Percentiles rank a stretch among this genome's conserved stretches.
Evolutionary conservation across 495 filamentous ascomycete species (phyloP).

Genomic region (Penicillium coprophilum): DNA sequence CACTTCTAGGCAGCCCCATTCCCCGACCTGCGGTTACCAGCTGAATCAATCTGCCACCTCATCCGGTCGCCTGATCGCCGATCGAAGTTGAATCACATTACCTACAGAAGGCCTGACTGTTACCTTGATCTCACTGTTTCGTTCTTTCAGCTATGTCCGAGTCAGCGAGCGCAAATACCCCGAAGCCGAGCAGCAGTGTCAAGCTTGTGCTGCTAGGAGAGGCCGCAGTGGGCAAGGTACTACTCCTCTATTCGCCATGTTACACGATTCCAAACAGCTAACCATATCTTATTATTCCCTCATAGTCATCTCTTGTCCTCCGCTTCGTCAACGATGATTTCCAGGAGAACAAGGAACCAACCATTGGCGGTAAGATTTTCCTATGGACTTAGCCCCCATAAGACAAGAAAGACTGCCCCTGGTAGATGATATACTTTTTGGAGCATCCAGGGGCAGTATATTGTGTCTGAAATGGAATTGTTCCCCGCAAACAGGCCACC

Average conservation of each 20-base stretch:
- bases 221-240: constrained; percentile 96
- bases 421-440: background rate
- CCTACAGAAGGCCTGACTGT: constrained; percentile 40
- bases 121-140: constrained; percentile 2
- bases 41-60: constrained; percentile 24
- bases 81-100: constrained; percentile 11
- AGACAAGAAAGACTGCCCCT: background rate
- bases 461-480: constrained; percentile 1
- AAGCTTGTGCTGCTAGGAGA: constrained; percentile 97
- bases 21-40: constrained; percentile 19
- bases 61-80: constrained; percentile 26
- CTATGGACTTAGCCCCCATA: constrained; percentile 11
- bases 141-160: constrained; percentile 42
- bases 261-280: constrained; percentile 20
- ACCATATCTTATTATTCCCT: constrained; percentile 13
- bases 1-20: constrained; percentile 13
- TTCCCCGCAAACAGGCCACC: constrained; percentile 2
- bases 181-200: constrained; percentile 97
- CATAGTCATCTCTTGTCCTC: constrained; percentile 91
- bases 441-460: background rate
- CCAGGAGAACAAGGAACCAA: constrained; percentile 99
- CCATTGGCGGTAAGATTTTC: constrained; percentile 81
- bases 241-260: constrained; percentile 14
- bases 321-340: constrained; percentile 99
- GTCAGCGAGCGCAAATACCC: constrained; percentile 54